Conservation (phyloP, 192 early-diverging fungal genomes). For the Coemansia reversa region DNA sequence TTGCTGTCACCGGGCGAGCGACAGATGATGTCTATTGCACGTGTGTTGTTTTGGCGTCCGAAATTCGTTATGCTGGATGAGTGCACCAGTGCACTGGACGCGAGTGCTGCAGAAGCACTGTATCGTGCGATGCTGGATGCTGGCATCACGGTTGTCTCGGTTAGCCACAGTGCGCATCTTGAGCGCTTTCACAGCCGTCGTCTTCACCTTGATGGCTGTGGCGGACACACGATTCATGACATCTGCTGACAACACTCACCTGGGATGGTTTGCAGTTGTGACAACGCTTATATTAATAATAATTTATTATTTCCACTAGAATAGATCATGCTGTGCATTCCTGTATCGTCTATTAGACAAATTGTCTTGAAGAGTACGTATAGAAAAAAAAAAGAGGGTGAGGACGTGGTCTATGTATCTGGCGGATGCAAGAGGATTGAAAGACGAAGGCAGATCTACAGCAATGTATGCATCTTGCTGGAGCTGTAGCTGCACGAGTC, state of each 20-base stretch:
- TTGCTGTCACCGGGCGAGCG: slow-evolving; percentile 77
- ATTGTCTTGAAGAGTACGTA: background rate
- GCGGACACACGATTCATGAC: slow-evolving; percentile 22
- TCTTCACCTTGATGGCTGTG: slow-evolving; percentile 47
- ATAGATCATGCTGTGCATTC: background rate
- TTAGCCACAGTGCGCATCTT: slow-evolving; percentile 73
- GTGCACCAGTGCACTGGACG: slow-evolving; percentile 67
- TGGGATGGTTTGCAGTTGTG: background rate
- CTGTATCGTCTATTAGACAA: background rate
- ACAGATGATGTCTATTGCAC: slow-evolving; percentile 67
- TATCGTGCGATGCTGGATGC: slow-evolving; percentile 61
- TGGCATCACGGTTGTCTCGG: slow-evolving; percentile 85
- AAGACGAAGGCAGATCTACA: no score
- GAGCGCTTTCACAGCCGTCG: slow-evolving; percentile 52
- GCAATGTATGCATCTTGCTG: background rate
- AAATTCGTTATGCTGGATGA: slow-evolving; percentile 75
- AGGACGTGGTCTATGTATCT: no score
- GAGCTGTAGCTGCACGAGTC: background rate
- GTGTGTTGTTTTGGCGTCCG: slow-evolving; percentile 71
- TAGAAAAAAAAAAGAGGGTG: background rate
- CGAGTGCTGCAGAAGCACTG: slow-evolving; percentile 50
- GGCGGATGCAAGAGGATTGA: no score
- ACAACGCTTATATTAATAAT: background rate
- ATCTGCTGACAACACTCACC: background rate
- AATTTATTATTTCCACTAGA: background rate